These are phyloP conservation scores for Geum urbanum DNA, from an alignment of 306 rosid species.

Conservation along the genomic window DNA sequence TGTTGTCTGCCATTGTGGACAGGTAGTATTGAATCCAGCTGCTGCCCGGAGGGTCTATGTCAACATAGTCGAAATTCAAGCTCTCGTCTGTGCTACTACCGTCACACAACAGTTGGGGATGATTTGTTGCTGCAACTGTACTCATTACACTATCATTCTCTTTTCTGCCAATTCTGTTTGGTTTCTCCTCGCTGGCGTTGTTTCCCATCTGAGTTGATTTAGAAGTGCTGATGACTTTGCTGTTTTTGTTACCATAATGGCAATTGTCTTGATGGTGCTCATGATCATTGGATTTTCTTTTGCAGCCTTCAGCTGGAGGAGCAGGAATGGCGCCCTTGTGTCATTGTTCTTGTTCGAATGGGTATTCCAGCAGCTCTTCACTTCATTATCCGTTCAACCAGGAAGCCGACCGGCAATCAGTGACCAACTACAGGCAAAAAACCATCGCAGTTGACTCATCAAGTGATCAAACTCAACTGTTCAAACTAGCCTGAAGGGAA, in stretches of 20 bases:
- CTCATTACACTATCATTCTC: not conserved
- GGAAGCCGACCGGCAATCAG: constrained; percentile 71
- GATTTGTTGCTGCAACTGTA: not conserved
- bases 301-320: not conserved
- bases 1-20: constrained; percentile 25
- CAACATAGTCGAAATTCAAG: not conserved
- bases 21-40: constrained; percentile 16
- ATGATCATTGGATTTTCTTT: constrained; percentile 9
- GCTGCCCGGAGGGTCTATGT: constrained; percentile 4
- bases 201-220: not conserved
- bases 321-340: too few species aligned
- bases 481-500: too few species aligned
- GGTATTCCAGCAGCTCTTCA: constrained; percentile 69
- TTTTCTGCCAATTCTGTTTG: not conserved
- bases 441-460: too few species aligned
- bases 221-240: not conserved
- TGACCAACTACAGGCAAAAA: constrained; percentile 43
- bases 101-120: not conserved
- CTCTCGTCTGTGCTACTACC: not conserved
- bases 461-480: too few species aligned
- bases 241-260: not conserved
- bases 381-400: constrained; percentile 57
- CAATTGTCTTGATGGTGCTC: not conserved
- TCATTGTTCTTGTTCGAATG: constrained; percentile 46
- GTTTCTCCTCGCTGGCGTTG: not conserved